Evolutionary conservation across 495 filamentous ascomycete species (phyloP).

Genomic region (Tuber microsphaerosporum): DNA sequence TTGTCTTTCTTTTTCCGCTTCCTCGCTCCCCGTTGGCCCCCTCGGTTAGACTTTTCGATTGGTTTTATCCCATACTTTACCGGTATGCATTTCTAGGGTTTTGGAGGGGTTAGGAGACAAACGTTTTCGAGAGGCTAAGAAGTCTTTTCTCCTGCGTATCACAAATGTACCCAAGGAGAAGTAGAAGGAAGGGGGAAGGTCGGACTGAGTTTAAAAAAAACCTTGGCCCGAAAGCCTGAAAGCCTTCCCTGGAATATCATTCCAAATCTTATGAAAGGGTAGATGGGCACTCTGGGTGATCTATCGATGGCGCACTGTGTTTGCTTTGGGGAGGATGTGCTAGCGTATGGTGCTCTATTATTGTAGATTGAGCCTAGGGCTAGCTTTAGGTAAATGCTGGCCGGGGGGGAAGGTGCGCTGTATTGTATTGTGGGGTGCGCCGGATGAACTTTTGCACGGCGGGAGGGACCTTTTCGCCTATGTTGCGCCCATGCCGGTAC

Average conservation of each 20-base stretch:
- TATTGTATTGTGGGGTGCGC: neutral
- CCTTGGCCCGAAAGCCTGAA: neutral
- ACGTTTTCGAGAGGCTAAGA: neutral
- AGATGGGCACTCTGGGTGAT: neutral
- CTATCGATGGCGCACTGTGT: neutral
- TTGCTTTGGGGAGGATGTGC: neutral
- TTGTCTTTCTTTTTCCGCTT: neutral
- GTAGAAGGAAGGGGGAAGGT: neutral
- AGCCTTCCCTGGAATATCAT: neutral
- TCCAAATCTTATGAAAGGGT: neutral
- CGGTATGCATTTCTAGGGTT: neutral
- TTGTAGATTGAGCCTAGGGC: neutral
- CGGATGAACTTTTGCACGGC: neutral
- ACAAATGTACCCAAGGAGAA: neutral
- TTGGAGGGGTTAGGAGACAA: neutral
- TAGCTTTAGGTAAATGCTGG: neutral
- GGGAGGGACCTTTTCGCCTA: neutral
- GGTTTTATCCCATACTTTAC: neutral
- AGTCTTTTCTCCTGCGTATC: neutral
- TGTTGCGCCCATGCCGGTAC: neutral
- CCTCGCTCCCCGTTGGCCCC: neutral
- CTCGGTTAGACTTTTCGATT: conserved; percentile 12
- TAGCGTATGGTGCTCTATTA: neutral
- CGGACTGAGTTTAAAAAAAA: neutral
- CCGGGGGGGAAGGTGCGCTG: neutral